These are phyloP conservation scores for Myochromella boudieri DNA, from an alignment of 768 basidiomycete genomes.

Conservation along the genomic window DNA sequence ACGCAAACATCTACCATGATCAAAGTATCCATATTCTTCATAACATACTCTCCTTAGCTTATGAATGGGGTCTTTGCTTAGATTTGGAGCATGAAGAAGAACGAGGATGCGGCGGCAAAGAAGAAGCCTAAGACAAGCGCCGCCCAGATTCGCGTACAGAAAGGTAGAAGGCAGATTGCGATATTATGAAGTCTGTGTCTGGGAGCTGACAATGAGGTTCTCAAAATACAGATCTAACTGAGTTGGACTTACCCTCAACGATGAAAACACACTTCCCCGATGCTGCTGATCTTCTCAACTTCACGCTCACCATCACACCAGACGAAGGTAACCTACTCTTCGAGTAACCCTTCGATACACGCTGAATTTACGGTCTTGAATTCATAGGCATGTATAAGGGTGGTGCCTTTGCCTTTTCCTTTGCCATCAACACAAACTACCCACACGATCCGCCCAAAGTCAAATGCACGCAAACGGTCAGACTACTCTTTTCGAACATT, in stretches of 20 bases:
- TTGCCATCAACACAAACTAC: slow-evolving; percentile 96
- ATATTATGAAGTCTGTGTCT: slow-evolving; percentile 1
- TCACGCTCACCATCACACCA: slow-evolving; percentile 90
- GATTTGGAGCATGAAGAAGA: slow-evolving; percentile 99
- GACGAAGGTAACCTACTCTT: slow-evolving; percentile 76
- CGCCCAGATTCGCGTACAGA: slow-evolving; percentile 99
- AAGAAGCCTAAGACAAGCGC: slow-evolving; percentile 98
- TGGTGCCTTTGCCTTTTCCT: slow-evolving; percentile 90
- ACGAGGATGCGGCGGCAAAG: slow-evolving; percentile 95
- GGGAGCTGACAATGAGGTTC: background rate
- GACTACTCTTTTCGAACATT: slow-evolving; percentile 23
- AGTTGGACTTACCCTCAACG: slow-evolving; percentile 91
- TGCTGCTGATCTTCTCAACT: slow-evolving; percentile 93
- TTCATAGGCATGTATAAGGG: slow-evolving; percentile 94
- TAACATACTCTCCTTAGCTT: slow-evolving; percentile 6
- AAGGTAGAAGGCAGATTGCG: slow-evolving; percentile 66
- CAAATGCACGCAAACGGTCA: slow-evolving; percentile 91
- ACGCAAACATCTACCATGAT: slow-evolving; percentile 40
- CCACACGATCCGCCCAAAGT: slow-evolving; percentile 99
- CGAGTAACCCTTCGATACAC: slow-evolving; percentile 2
- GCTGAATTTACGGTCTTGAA: background rate
- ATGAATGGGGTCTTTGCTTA: slow-evolving; percentile 30
- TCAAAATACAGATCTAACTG: slow-evolving; percentile 75
- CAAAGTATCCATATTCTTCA: slow-evolving; percentile 31
- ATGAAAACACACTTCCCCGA: slow-evolving; percentile 96